These are phyloP conservation scores for Colletotrichum simmondsii DNA, from an alignment of 2,329 filamentous ascomycete species.

Conservation along the genomic window DNA sequence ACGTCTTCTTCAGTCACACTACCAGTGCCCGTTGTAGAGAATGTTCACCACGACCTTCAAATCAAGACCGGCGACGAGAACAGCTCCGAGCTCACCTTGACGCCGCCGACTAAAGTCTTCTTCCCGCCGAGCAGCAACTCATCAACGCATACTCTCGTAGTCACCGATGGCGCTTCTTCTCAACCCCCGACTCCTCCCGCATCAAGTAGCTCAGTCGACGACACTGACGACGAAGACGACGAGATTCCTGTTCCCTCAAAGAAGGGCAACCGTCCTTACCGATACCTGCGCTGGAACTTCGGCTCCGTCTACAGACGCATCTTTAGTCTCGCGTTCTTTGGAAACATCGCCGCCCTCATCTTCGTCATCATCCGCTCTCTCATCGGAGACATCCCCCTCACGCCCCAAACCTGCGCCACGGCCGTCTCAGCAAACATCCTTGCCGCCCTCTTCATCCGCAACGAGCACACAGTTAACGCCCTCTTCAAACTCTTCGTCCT, in stretches of 20 bases:
- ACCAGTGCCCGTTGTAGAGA: constrained; percentile 11
- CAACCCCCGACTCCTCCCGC: background rate
- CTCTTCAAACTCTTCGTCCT: constrained; percentile 58
- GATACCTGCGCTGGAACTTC: constrained; percentile 55
- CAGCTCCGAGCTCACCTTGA: background rate
- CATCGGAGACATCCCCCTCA: constrained; percentile 29
- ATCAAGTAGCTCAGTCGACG: background rate
- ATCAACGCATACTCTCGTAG: constrained; percentile 24
- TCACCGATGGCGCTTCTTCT: background rate
- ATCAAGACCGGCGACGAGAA: background rate
- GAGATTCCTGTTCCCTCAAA: constrained; percentile 51
- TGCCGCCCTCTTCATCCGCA: constrained; percentile 61
- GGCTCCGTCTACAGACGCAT: constrained; percentile 67
- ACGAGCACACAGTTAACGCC: constrained; percentile 63
- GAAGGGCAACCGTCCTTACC: constrained; percentile 48
- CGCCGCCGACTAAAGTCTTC: constrained; percentile 8
- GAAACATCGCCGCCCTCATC: constrained; percentile 60
- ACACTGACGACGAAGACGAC: constrained; percentile 16
- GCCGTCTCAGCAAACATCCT: constrained; percentile 57
- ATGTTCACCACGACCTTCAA: background rate
- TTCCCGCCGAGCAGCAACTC: constrained; percentile 14
- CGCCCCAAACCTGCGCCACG: constrained; percentile 39
- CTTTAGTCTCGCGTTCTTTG: constrained; percentile 62
- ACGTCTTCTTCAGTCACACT: constrained; percentile 20
- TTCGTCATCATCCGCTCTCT: constrained; percentile 43